A percentile compares a stretch with the other conserved stretches of the same genome.
These are phyloP conservation scores for Candida ascalaphidarum DNA, from an alignment of 805 yeast species.

Conservation along the genomic window DNA sequence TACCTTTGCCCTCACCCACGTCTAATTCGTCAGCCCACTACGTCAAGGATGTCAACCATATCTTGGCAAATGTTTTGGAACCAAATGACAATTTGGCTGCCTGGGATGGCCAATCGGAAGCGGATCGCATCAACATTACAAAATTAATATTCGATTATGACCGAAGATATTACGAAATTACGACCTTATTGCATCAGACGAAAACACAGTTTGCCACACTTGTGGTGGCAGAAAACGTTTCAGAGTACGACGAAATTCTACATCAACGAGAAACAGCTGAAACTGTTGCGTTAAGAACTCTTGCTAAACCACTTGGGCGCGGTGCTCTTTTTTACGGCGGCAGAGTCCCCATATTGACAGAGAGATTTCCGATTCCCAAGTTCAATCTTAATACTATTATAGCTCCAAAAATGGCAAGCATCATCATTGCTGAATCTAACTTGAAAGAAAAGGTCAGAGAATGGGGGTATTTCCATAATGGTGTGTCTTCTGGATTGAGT, in stretches of 20 bases:
- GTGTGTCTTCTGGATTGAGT: slow-evolving; percentile 79
- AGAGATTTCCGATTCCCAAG: slow-evolving; percentile 71
- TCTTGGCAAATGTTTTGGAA: slow-evolving; percentile 26
- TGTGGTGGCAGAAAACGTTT: slow-evolving; percentile 25
- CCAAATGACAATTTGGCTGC: slow-evolving; percentile 41
- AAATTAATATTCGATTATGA: slow-evolving; percentile 69
- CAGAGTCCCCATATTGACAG: slow-evolving; percentile 73
- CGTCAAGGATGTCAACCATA: slow-evolving; percentile 30
- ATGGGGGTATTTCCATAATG: slow-evolving; percentile 92
- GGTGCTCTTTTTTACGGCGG: slow-evolving; percentile 65
- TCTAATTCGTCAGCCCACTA: not conserved
- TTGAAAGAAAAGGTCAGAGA: slow-evolving; percentile 42
- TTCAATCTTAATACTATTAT: slow-evolving; percentile 62
- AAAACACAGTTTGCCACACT: slow-evolving; percentile 47
- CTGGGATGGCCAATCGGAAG: slow-evolving; percentile 67
- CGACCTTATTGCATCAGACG: slow-evolving; percentile 63
- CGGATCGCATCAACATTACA: slow-evolving; percentile 60
- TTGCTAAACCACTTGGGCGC: slow-evolving; percentile 71
- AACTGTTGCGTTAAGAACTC: slow-evolving; percentile 59
- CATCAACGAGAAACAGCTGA: slow-evolving; percentile 53
- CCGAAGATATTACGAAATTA: slow-evolving; percentile 69
- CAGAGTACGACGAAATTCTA: slow-evolving; percentile 49
- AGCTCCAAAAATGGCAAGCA: slow-evolving; percentile 56
- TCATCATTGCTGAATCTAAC: slow-evolving; percentile 46
- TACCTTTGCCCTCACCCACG: no score